Conservation (phyloP, 495 filamentous ascomycete genomes). For the Hypomontagnella monticulosa region DNA sequence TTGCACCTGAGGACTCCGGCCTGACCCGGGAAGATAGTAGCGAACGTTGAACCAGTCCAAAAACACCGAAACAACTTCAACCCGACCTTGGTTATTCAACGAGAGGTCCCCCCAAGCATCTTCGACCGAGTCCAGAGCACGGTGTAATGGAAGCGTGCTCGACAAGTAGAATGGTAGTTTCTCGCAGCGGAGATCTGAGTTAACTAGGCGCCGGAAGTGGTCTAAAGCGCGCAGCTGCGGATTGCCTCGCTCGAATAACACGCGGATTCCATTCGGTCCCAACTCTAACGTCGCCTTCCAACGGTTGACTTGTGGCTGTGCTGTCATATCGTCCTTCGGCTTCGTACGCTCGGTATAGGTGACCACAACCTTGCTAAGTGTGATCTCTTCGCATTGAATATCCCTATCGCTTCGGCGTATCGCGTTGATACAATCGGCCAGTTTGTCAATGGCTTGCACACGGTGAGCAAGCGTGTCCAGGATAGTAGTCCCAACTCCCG, state of each 20-base stretch:
- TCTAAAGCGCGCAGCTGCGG: conserved; percentile 80
- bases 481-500: conserved; percentile 64
- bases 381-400: conserved; percentile 63
- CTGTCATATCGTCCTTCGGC: conserved; percentile 10
- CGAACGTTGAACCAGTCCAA: conserved; percentile 61
- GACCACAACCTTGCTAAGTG: conserved; percentile 70
- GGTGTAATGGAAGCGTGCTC: conserved; percentile 73
- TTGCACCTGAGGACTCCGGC: conserved; percentile 8
- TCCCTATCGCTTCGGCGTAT: conserved; percentile 61
- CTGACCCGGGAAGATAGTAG: conserved; percentile 49
- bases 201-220: conserved; percentile 69
- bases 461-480: conserved; percentile 64
- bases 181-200: conserved; percentile 52
- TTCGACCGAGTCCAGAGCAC: conserved; percentile 68
- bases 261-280: conserved; percentile 47
- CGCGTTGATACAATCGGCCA: conserved; percentile 72
- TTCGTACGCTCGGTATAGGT: conserved; percentile 59
- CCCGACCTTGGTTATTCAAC: conserved; percentile 48
- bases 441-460: conserved; percentile 67
- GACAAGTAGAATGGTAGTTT: conserved; percentile 53
- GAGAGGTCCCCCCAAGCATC: conserved; percentile 48
- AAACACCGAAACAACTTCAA: conserved; percentile 54
- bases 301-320: conserved; percentile 33
- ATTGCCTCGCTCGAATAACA: conserved; percentile 70
- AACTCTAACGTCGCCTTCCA: conserved; percentile 56